Conservation (phyloP, 2,329 filamentous ascomycete genomes). For the Penicillium sp. region DNA sequence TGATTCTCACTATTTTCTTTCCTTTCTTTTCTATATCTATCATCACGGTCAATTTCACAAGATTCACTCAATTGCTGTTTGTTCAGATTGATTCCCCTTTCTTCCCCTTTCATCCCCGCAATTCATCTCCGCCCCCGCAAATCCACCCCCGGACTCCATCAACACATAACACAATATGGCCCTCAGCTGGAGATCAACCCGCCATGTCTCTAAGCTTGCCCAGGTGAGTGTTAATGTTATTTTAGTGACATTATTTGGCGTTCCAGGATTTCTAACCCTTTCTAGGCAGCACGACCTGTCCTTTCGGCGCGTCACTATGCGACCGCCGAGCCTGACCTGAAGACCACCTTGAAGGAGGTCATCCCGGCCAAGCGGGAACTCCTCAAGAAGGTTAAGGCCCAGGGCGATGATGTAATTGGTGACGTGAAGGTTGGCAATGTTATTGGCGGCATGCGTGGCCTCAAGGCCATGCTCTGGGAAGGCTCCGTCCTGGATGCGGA, state of each 20-base stretch:
- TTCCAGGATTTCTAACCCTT: neutral
- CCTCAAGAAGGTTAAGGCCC: conserved; percentile 86
- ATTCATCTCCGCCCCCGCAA: conserved; percentile 23
- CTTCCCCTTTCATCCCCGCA: conserved; percentile 10
- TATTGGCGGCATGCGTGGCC: conserved; percentile 92
- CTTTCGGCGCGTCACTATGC: conserved; percentile 45
- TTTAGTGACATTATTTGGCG: neutral
- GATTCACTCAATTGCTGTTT: conserved; percentile 1
- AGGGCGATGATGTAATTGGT: conserved; percentile 77
- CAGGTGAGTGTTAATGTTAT: conserved; percentile 27
- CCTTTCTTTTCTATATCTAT: neutral
- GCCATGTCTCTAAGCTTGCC: conserved; percentile 38
- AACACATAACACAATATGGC: conserved; percentile 26
- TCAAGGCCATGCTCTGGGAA: conserved; percentile 99
- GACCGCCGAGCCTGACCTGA: conserved; percentile 80
- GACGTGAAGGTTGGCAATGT: conserved; percentile 93
- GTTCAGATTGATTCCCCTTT: neutral
- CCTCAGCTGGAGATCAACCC: conserved; percentile 38
- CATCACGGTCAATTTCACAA: neutral
- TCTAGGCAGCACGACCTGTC: conserved; percentile 23
- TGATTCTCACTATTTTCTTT: conserved; percentile 4
- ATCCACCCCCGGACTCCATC: conserved; percentile 25
- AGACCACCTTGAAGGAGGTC: conserved; percentile 74
- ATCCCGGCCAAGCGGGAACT: conserved; percentile 94
- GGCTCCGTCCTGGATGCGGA: conserved; percentile 94